These are phyloP conservation scores for Argentina anserina DNA, from an alignment of 306 rosid genomes.

Conservation along the genomic window DNA sequence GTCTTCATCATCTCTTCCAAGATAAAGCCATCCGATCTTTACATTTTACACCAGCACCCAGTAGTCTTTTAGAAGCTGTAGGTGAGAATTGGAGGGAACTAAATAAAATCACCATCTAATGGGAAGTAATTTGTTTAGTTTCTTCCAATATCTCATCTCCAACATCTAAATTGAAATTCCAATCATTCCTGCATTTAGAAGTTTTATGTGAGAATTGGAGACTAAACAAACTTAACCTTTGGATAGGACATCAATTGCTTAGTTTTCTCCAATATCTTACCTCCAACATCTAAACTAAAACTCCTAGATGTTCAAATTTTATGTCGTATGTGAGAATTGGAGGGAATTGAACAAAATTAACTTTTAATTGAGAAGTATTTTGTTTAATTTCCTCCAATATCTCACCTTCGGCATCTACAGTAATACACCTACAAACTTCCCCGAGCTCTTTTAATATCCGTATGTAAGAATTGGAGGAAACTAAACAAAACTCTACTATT, in stretches of 20 bases:
- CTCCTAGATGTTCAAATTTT: no score
- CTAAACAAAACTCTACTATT: background rate
- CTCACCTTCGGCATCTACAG: background rate
- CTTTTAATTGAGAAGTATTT: background rate
- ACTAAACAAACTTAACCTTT: background rate
- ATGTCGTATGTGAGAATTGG: background rate
- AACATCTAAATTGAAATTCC: background rate
- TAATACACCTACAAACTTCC: background rate
- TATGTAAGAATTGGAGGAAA: background rate
- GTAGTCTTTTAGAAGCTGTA: background rate
- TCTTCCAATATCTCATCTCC: conserved; percentile 6
- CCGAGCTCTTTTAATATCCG: background rate
- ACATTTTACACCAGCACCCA: background rate
- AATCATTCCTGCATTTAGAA: background rate
- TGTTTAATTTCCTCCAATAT: conserved; percentile 4
- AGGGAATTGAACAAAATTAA: background rate
- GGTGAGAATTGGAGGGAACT: conserved; percentile 2
- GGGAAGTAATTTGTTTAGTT: background rate
- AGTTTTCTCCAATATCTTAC: background rate
- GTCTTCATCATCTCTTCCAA: background rate
- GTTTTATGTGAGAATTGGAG: background rate
- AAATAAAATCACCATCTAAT: background rate
- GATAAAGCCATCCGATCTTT: background rate
- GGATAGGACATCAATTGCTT: background rate
- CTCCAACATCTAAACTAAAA: background rate